Base-by-base conservation (phyloP, 2,329 filamentous ascomycete genomes). In the Ophiostoma pallidulum region DNA sequence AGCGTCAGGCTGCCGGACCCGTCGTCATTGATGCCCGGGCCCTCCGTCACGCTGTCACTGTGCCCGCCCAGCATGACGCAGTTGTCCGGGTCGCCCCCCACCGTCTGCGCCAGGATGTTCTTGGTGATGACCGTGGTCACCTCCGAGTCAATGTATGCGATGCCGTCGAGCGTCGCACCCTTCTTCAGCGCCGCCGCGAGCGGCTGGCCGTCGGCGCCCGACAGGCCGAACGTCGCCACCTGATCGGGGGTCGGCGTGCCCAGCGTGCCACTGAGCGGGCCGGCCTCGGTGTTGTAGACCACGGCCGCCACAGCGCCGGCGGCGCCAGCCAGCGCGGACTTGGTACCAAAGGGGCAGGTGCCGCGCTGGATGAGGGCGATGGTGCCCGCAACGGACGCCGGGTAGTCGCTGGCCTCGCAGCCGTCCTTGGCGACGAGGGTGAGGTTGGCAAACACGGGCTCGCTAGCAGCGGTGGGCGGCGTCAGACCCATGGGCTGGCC, bases 21-120 rank as follows among this genome's bases (percentile, higher is more conserved):
- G 57, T 89, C 82, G 56, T 89, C 84, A 62, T 89, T 89, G 70
- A 89, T 87, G 18, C 84, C 84, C 1, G 80, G 78, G 1, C 80
- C 80, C 44, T 75, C 79, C 0, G 67, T 59, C 14, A 83, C 80
- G 52, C 74, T 77, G 59, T 83, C 79, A 29, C 72, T 78, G 65
- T 84, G 80, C 2, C 71, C 80, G 16, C 80, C 79, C 0, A 82
- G 68, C 74, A 81, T 78, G 39, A 83, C 76, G 56, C 77, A 80
- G 64, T 83, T 81, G 29, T 81, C 67, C 2, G 66, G 66, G 58
- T 83, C 79, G 8, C 80, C 77, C 12, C 63, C 68, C 0, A 62
- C 65, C 0, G 79, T 84, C 64, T 83, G 78, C 2, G 78, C 78
- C 41, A 84, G 66, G 52, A 84, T 71, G 60, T 84, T 84, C 58